Evolutionary conservation across 768 basidiomycete species (phyloP).

Genomic region (Russula vinacea): DNA sequence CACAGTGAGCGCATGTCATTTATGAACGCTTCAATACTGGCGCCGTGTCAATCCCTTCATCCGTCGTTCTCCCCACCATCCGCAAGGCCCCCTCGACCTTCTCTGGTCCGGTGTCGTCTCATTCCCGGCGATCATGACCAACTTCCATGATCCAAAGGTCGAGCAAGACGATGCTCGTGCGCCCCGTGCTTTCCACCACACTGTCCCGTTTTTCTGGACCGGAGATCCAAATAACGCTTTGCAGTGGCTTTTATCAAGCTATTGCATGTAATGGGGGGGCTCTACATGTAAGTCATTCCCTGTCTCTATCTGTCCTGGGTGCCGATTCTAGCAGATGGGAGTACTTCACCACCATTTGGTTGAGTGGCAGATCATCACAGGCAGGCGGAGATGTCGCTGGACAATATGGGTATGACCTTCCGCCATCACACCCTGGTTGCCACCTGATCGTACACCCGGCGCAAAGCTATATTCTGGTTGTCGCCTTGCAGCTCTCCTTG

Average conservation of each 20-base stretch:
- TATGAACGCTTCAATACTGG: conserved; percentile 4
- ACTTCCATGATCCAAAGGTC: conserved; percentile 19
- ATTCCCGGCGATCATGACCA: conserved; percentile 18
- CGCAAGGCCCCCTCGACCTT: background rate
- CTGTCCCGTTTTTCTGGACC: background rate
- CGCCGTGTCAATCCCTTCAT: background rate
- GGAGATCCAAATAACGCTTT: background rate
- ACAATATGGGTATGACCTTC: conserved; percentile 18
- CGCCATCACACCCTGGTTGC: background rate
- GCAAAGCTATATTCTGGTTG: conserved; percentile 25
- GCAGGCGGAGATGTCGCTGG: conserved; percentile 22
- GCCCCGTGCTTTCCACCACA: background rate
- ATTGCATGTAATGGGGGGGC: conserved; percentile 19
- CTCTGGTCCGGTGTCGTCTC: background rate
- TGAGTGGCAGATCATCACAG: conserved; percentile 27
- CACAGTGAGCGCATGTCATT: background rate
- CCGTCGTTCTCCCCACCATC: conserved; percentile 5
- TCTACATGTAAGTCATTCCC: conserved; percentile 14
- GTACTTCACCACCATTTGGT: conserved; percentile 15
- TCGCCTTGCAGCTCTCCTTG: conserved; percentile 18
- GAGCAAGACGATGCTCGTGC: conserved; percentile 11
- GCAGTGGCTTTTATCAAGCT: conserved; percentile 22
- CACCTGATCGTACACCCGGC: background rate
- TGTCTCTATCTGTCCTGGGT: background rate
- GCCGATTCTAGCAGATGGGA: conserved; percentile 21